A percentile compares a stretch with the other conserved stretches of the same genome.
Conservation (phyloP, 2,329 filamentous ascomycete genomes). For the Colletotrichum eleusines region DNA sequence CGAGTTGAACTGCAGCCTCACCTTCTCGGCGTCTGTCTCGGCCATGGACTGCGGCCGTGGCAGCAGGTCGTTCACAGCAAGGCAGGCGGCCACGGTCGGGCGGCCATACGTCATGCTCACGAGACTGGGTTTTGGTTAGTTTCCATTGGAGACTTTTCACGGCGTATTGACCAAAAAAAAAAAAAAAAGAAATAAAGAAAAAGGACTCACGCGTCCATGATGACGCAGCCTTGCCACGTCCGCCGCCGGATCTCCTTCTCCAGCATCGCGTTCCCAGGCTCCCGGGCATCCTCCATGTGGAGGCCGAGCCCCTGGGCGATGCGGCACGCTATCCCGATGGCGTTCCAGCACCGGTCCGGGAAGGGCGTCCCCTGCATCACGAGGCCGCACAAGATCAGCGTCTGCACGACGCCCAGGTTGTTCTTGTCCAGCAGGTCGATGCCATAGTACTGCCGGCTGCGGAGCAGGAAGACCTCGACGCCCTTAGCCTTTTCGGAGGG, state of each 20-base stretch:
- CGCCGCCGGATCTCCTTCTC: slow-evolving; percentile 53
- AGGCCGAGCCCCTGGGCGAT: slow-evolving; percentile 57
- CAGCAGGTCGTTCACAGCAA: neutral
- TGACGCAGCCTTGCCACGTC: slow-evolving; percentile 56
- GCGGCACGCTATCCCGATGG: slow-evolving; percentile 56
- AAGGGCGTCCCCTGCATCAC: slow-evolving; percentile 56
- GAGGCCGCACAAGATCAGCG: slow-evolving; percentile 54
- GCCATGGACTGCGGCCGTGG: neutral
- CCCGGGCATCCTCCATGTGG: slow-evolving; percentile 48
- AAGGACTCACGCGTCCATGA: slow-evolving; percentile 53
- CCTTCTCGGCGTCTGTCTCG: neutral
- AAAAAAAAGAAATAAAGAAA: too few species aligned
- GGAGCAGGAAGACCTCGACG: slow-evolving; percentile 17
- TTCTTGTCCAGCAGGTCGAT: slow-evolving; percentile 50
- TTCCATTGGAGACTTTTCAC: neutral
- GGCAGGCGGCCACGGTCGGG: slow-evolving; percentile 1
- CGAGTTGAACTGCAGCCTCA: slow-evolving; percentile 37
- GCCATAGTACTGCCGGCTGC: slow-evolving; percentile 43
- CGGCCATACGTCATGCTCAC: slow-evolving; percentile 21
- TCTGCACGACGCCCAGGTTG: slow-evolving; percentile 55
- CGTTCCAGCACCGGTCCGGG: slow-evolving; percentile 57
- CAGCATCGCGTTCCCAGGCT: slow-evolving; percentile 42
- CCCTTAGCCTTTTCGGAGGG: slow-evolving; percentile 1
- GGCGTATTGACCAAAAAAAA: neutral
- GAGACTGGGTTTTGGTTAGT: neutral